These are phyloP conservation scores for Rhizopogon roseolus DNA, from an alignment of 768 basidiomycete genomes.

Conservation along the genomic window DNA sequence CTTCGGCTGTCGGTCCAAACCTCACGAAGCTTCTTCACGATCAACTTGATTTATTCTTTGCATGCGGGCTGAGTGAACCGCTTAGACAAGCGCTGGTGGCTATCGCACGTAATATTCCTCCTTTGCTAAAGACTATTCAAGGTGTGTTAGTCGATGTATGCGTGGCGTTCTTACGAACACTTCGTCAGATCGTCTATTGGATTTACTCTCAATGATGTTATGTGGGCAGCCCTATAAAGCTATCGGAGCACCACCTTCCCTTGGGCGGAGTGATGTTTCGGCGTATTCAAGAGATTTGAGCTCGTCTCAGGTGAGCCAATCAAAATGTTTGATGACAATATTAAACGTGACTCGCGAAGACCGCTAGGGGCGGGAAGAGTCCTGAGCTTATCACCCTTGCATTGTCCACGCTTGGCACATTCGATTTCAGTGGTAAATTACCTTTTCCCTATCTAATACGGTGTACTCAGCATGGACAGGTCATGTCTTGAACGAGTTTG, in stretches of 20 bases:
- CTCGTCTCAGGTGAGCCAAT: constrained; percentile 37
- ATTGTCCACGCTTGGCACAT: constrained; percentile 79
- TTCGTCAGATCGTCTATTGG: constrained; percentile 76
- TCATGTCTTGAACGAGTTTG: constrained; percentile 93
- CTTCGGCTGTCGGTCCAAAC: constrained; percentile 91
- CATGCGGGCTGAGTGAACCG: constrained; percentile 87
- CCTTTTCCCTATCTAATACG: not conserved
- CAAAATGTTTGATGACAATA: not conserved
- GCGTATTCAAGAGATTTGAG: constrained; percentile 47
- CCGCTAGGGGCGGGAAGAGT: constrained; percentile 50
- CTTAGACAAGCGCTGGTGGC: constrained; percentile 79
- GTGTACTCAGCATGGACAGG: constrained; percentile 37
- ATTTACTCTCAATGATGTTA: constrained; percentile 75
- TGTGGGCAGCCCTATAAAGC: constrained; percentile 84
- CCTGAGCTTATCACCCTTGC: constrained; percentile 77
- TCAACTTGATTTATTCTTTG: constrained; percentile 94
- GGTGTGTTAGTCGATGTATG: constrained; percentile 35
- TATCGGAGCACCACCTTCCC: constrained; percentile 73
- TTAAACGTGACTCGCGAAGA: constrained; percentile 21
- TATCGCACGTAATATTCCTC: constrained; percentile 84
- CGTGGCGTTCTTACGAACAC: not conserved
- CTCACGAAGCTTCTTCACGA: constrained; percentile 95
- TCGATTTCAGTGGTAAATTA: constrained; percentile 84
- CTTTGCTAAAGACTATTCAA: constrained; percentile 89
- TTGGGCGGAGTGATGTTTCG: constrained; percentile 49